Evolutionary conservation across 768 basidiomycete species (phyloP), one percentile per base, ranked within the genome.

Genomic region (Hygrophoropsis aurantiaca): DNA sequence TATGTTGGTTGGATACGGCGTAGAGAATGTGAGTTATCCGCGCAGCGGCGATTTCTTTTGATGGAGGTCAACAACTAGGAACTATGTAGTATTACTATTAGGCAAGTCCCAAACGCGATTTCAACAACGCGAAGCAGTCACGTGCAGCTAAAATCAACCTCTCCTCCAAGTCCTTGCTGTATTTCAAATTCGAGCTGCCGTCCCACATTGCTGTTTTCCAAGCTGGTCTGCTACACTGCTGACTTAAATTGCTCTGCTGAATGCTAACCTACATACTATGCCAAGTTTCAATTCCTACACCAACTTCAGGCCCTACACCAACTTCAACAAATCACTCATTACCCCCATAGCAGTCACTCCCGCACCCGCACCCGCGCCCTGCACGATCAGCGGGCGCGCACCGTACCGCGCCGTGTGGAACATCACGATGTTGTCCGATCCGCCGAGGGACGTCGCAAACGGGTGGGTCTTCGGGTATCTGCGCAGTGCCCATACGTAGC

Each of bases 321-420:
- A 53, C 58, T 71, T 88, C 61, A 97, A 66, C 44, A 94, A 68
- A 61, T 98, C 95, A 39, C 88, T 84, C 54, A 95, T 76, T 13
- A 97, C 94, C 7, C 97, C 97, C 92, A 98, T 98, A 0, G 97
- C 97, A 25, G 97, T 99, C 11, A 98, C 95, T 20, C 88, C 93
- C 1, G 93, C 93, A n/a, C 97, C 97, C 0, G 97, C 97, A 3
- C 97, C 97, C 1, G 94, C 86, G 41, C 97, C 97, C 60, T 97
- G 95, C 26, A 99, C 78, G 50, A 98, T 90, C 46, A 99, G 72
- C 1, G 97, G 95, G 34, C 93, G 72, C 7, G 85, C 79, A 3
- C 86, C 84, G 61, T 99, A 99, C 34, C 97, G 77, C 59, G 89
- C 84, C 0, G 95, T 97, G 62, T 92, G 88, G 80, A 98, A 97